Conservation (phyloP, 805 yeast genomes). For the Alloascoidea hylecoeti region DNA sequence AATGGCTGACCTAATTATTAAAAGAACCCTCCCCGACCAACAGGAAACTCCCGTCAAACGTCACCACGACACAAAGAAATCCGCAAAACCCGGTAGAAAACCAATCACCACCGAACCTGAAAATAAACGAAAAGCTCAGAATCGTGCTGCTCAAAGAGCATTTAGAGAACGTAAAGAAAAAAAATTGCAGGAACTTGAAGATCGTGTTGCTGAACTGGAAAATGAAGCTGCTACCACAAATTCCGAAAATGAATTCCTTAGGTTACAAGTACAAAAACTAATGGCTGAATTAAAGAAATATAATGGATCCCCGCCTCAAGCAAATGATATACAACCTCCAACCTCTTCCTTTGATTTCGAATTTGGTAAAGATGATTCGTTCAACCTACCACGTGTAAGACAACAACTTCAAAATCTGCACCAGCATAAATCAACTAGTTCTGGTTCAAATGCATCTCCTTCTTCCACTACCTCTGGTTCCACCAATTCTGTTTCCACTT, state of each 20-base stretch:
- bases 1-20: too few species aligned
- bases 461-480: neutral
- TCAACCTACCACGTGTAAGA: too few species aligned
- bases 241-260: conserved; percentile 59
- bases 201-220: conserved; percentile 60
- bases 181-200: conserved; percentile 75
- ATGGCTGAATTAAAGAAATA: conserved; percentile 56
- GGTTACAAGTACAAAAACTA: conserved; percentile 63
- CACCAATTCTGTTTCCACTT: too few species aligned
- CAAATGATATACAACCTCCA: conserved; percentile 5
- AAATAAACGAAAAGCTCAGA: conserved; percentile 88
- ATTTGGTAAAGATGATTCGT: too few species aligned
- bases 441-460: conserved; percentile 2
- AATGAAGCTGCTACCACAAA: conserved; percentile 51
- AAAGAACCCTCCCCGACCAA: too few species aligned
- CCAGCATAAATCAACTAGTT: conserved; percentile 2
- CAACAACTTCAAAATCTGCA: conserved; percentile 2
- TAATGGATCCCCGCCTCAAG: conserved; percentile 11
- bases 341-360: conserved; percentile 3
- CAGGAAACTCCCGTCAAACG: too few species aligned
- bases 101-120: conserved; percentile 69
- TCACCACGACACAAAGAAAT: neutral
- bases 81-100: conserved; percentile 63
- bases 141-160: conserved; percentile 97
- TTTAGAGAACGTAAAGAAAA: conserved; percentile 88